phyloP scores from a whole-genome alignment of 345 rosid genomes.

The Brassica incana region DNA sequence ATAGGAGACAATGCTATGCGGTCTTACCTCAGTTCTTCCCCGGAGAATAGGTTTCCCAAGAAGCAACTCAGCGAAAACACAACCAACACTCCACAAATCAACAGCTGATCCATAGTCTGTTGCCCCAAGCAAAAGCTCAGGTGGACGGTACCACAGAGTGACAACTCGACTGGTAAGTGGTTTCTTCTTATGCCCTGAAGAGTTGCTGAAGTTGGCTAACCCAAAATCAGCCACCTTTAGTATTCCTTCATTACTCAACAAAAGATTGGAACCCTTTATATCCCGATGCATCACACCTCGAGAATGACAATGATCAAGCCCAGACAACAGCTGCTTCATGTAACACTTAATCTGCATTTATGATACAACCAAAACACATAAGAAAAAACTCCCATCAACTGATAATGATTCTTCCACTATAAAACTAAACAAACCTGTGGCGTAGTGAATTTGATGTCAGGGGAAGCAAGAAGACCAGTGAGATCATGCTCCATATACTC shows the following conservation, averaged over 20 bases:
- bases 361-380: slow-evolving; percentile 17
- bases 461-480: slow-evolving; percentile 83
- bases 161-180: slow-evolving; percentile 98
- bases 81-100: slow-evolving; percentile 98
- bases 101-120: slow-evolving; percentile 86
- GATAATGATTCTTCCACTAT: not conserved
- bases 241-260: slow-evolving; percentile 85
- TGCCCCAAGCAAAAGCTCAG: slow-evolving; percentile 90
- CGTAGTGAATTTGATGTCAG: slow-evolving; percentile 72
- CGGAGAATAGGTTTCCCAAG: slow-evolving; percentile 82
- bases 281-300: slow-evolving; percentile 94
- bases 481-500: slow-evolving; percentile 99
- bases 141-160: slow-evolving; percentile 99
- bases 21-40: slow-evolving; percentile 93
- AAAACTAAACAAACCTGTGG: slow-evolving; percentile 70
- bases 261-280: slow-evolving; percentile 94
- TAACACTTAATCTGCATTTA: slow-evolving; percentile 79
- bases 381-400: not conserved
- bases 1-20: not conserved
- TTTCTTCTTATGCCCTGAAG: slow-evolving; percentile 49
- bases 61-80: slow-evolving; percentile 94
- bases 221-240: slow-evolving; percentile 97
- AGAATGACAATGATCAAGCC: slow-evolving; percentile 89
- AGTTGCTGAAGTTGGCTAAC: slow-evolving; percentile 73
- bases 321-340: slow-evolving; percentile 80